Evolutionary conservation across 305 asterid genomes (phyloP).

Genomic region (Fraxinus albicans): DNA sequence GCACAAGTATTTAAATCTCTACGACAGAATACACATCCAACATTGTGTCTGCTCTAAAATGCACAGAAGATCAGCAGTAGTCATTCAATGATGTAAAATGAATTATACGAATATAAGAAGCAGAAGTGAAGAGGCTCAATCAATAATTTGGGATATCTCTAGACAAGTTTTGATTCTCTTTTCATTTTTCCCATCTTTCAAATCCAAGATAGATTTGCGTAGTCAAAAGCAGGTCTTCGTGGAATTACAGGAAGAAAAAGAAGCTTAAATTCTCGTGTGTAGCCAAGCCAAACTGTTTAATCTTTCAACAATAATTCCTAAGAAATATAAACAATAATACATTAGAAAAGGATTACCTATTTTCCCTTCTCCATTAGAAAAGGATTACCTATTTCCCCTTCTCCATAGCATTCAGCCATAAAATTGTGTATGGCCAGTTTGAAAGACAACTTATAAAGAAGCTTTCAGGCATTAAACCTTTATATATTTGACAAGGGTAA

Average conservation of each 20-base stretch:
- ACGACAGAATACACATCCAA: neutral
- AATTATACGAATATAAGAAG: neutral
- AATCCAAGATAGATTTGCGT: neutral
- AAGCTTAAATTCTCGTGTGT: neutral
- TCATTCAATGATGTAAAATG: neutral
- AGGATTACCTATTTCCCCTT: neutral
- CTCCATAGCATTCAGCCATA: neutral
- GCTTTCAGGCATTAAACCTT: neutral
- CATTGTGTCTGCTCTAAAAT: neutral
- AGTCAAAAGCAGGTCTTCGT: neutral
- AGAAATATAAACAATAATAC: neutral
- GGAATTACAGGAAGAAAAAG: neutral
- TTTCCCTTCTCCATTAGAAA: neutral
- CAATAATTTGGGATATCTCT: neutral
- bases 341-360: neutral
- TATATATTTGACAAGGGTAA: neutral
- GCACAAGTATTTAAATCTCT: neutral
- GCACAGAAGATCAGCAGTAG: neutral
- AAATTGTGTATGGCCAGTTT: neutral
- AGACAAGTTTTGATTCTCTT: neutral
- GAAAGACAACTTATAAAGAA: neutral
- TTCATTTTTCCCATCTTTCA: neutral
- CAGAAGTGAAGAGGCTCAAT: neutral
- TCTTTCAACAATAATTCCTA: neutral
- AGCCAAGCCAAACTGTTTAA: neutral